Conservation (phyloP, 805 yeast genomes). For the Scheffersomyces coipomensis region DNA sequence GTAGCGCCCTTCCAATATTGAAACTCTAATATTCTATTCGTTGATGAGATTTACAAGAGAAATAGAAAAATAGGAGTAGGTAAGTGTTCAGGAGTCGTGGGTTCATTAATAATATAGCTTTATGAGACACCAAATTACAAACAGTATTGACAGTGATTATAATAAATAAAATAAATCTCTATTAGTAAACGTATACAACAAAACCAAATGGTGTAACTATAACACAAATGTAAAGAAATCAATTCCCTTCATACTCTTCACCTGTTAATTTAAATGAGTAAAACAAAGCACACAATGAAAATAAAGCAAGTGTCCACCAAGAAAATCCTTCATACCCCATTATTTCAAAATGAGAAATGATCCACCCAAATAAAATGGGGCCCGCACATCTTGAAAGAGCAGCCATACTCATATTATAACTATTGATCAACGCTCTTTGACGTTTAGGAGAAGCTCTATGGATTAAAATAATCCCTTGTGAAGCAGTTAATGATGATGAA, state of each 20-base stretch:
- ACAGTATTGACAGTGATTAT: too few relatives aligned
- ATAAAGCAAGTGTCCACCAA: neutral
- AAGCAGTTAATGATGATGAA: slow-evolving; percentile 37
- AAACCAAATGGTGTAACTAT: too few relatives aligned
- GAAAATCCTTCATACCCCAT: slow-evolving; percentile 1
- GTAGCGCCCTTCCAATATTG: too few relatives aligned
- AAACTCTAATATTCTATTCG: too few relatives aligned
- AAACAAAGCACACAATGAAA: neutral
- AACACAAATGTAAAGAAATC: too few relatives aligned
- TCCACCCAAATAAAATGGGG: slow-evolving; percentile 24
- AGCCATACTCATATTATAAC: slow-evolving; percentile 47
- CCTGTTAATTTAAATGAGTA: neutral
- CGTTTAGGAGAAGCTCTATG: slow-evolving; percentile 49
- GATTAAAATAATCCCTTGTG: slow-evolving; percentile 47
- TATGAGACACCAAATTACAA: too few relatives aligned
- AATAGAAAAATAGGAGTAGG: too few relatives aligned
- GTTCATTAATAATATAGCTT: too few relatives aligned
- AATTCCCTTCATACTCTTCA: neutral
- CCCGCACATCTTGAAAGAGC: slow-evolving; percentile 27
- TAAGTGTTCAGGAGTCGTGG: too few relatives aligned
- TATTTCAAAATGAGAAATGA: neutral
- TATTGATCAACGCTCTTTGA: slow-evolving; percentile 54
- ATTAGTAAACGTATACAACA: too few relatives aligned
- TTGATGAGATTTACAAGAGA: too few relatives aligned
- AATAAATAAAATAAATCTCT: too few relatives aligned